phyloP scores from a whole-genome alignment of 1,284 basidiomycete species.

The Papiliotrema nemorosa region DNA sequence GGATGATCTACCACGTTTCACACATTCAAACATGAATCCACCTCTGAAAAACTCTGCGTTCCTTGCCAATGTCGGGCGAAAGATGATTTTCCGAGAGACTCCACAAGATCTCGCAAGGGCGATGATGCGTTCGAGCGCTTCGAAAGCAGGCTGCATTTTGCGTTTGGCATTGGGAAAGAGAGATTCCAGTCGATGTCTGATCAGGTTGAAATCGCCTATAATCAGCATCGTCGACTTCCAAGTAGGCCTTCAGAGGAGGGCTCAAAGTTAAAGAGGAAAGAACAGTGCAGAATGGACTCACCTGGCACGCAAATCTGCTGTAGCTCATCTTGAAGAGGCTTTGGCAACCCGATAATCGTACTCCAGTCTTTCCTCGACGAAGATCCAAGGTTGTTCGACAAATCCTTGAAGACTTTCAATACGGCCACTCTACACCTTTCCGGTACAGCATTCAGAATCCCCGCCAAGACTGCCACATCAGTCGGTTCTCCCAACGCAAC shows the following conservation, averaged over 20 bases:
- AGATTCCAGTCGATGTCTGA: conserved; percentile 27
- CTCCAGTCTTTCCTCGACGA: conserved; percentile 23
- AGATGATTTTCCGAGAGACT: conserved; percentile 50
- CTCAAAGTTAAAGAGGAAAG: no score
- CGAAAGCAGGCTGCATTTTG: conserved; percentile 44
- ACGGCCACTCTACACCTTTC: conserved; percentile 28
- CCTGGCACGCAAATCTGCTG: conserved; percentile 69
- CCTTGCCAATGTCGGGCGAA: conserved; percentile 49
- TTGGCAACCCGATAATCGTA: conserved; percentile 29
- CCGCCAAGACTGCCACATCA: conserved; percentile 33
- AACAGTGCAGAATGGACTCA: no score
- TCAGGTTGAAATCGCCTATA: conserved; percentile 33
- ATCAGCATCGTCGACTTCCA: neutral
- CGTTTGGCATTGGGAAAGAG: conserved; percentile 24
- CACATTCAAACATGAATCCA: conserved; percentile 55
- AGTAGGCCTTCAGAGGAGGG: no score
- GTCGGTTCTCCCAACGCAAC: no score
- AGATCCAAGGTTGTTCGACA: conserved; percentile 20
- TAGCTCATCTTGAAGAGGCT: conserved; percentile 34
- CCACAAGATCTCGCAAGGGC: conserved; percentile 50
- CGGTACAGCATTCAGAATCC: conserved; percentile 37
- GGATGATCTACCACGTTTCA: conserved; percentile 49
- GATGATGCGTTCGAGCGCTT: conserved; percentile 49
- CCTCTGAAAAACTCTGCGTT: conserved; percentile 52
- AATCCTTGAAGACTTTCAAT: conserved; percentile 34